Conservation (phyloP, 2,329 filamentous ascomycete species). For the Colletotrichum eleusines region DNA sequence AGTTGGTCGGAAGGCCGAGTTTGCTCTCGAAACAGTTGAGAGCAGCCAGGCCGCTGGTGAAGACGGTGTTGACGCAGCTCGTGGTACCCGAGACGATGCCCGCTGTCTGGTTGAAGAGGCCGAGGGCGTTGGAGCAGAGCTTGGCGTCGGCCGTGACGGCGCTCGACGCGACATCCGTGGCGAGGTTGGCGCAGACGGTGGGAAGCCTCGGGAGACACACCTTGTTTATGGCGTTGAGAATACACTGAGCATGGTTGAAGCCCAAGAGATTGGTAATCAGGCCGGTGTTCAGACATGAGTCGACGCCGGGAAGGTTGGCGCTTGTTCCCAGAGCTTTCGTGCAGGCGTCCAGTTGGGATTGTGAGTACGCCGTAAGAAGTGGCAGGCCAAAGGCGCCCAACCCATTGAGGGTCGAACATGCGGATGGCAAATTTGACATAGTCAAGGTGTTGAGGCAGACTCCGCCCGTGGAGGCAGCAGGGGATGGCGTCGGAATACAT, state of each 20-base stretch:
- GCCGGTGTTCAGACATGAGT: background rate
- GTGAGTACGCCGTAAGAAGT: background rate
- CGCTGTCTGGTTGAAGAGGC: background rate
- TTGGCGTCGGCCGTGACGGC: background rate
- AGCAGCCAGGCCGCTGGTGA: background rate
- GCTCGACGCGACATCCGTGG: background rate
- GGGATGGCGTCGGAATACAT: constrained; percentile 14
- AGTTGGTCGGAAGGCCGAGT: background rate
- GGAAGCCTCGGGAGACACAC: constrained; percentile 8
- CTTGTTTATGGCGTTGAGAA: background rate
- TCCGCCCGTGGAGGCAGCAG: background rate
- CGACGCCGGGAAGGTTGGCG: background rate
- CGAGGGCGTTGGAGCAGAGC: background rate
- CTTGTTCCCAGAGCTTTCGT: background rate
- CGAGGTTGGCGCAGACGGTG: background rate
- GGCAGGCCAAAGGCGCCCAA: background rate
- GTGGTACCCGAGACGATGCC: background rate
- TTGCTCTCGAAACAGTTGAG: constrained; percentile 15
- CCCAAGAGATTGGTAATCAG: background rate
- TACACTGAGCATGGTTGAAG: background rate
- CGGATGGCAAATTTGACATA: background rate
- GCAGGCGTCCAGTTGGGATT: background rate
- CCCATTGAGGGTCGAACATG: background rate
- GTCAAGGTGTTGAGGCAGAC: background rate
- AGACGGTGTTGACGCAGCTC: background rate